A percentile compares a stretch with the other conserved stretches of the same genome.
Evolutionary conservation across 2,329 filamentous ascomycete species (phyloP).

Genomic region (Aspergillus ruber): DNA sequence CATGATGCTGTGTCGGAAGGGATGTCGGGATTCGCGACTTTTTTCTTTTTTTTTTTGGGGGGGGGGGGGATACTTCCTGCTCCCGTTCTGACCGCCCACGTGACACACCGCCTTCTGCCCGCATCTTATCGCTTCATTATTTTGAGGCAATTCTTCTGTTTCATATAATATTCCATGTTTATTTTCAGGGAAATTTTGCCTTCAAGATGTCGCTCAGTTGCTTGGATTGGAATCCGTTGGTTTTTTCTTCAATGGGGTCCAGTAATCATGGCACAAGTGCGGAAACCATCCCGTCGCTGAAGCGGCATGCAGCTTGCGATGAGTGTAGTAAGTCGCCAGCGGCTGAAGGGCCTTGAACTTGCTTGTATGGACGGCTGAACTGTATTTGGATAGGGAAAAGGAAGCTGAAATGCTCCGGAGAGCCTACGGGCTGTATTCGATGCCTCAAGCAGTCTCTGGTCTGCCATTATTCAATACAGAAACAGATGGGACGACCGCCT

Average conservation of each 20-base stretch:
- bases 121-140: slow-evolving; percentile 17
- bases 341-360: neutral
- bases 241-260: slow-evolving; percentile 4
- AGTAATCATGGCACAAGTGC: slow-evolving; percentile 4
- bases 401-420: slow-evolving; percentile 45
- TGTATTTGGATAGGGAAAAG: slow-evolving; percentile 32
- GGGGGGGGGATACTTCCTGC: neutral
- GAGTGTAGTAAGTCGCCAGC: slow-evolving; percentile 38
- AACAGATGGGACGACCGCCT: slow-evolving; percentile 43
- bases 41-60: slow-evolving; percentile 15
- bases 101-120: slow-evolving; percentile 25
- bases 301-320: slow-evolving; percentile 43
- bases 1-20: slow-evolving; percentile 20
- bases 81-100: slow-evolving; percentile 28
- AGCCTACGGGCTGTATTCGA: slow-evolving; percentile 36
- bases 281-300: slow-evolving; percentile 20
- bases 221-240: slow-evolving; percentile 6
- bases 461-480: slow-evolving; percentile 44
- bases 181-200: too few species aligned
- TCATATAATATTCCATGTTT: neutral
- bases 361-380: neutral
- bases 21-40: slow-evolving; percentile 4
- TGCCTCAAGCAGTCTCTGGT: slow-evolving; percentile 36
- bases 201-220: slow-evolving; percentile 9
- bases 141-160: slow-evolving; percentile 4